A percentile compares a stretch with the other conserved stretches of the same genome.
phyloP scores from a whole-genome alignment of 148 eudicot species.

The Dysphania ambrosioides region DNA sequence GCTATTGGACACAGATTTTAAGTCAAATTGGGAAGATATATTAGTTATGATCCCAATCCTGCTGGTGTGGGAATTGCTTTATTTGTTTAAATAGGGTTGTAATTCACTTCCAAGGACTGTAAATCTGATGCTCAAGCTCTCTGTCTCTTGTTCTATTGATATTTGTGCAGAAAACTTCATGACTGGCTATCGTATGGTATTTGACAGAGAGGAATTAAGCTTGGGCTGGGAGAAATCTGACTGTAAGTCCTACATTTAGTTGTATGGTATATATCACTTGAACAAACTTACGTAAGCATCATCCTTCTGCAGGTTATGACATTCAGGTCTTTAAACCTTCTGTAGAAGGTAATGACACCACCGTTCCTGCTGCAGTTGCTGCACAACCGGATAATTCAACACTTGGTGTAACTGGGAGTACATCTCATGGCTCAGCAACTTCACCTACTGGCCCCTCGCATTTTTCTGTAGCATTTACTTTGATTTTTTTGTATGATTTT shows the following conservation, averaged over 20 bases:
- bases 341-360: constrained; percentile 35
- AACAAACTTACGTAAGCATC: neutral
- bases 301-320: constrained; percentile 49
- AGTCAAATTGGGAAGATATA: neutral
- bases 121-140: neutral
- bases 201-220: constrained; percentile 69
- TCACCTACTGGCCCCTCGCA: constrained; percentile 17
- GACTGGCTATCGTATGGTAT: constrained; percentile 82
- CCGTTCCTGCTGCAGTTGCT: constrained; percentile 45
- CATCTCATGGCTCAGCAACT: constrained; percentile 28
- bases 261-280: neutral
- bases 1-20: neutral
- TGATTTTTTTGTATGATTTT: neutral
- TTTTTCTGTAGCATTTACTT: constrained; percentile 17
- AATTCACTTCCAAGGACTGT: neutral
- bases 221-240: constrained; percentile 81
- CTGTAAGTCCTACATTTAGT: constrained; percentile 39
- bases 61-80: neutral
- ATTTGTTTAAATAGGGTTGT: neutral
- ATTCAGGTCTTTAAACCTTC: constrained; percentile 31
- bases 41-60: neutral
- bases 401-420: neutral
- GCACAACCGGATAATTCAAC: constrained; percentile 34
- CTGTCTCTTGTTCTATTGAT: neutral
- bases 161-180: constrained; percentile 74